phyloP scores from a whole-genome alignment of 805 yeast species.

The Dipodascopsis tothii region DNA sequence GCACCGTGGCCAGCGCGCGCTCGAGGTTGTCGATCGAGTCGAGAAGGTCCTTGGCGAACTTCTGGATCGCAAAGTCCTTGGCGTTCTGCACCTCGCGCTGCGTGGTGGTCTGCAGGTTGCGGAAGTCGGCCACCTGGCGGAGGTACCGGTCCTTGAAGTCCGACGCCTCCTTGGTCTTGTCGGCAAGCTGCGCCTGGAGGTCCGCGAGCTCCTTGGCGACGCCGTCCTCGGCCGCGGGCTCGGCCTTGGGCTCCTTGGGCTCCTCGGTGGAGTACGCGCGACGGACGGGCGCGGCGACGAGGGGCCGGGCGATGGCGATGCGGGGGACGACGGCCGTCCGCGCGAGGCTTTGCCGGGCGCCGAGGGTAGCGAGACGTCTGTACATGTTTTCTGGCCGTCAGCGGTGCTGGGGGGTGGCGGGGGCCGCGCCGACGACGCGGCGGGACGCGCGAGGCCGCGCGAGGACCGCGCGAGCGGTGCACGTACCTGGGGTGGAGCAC shows the following conservation, averaged over 20 bases:
- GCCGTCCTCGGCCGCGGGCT: not conserved
- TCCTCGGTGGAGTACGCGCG: not conserved
- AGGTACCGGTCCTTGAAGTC: constrained; percentile 76
- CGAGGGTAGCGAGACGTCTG: no score
- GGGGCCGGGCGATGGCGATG: no score
- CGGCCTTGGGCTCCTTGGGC: not conserved
- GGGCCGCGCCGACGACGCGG: no score
- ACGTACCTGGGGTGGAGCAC: no score
- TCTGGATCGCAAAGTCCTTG: constrained; percentile 82
- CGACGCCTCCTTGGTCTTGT: constrained; percentile 56
- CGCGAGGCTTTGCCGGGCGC: no score
- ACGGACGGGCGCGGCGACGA: no score
- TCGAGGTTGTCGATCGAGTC: constrained; percentile 88
- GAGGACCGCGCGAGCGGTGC: no score
- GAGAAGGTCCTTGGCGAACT: constrained; percentile 80
- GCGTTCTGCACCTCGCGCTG: constrained; percentile 81
- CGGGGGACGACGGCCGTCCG: no score
- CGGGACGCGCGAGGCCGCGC: no score
- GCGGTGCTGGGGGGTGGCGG: no score
- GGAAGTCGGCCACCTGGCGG: constrained; percentile 84
- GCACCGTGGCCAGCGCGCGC: constrained; percentile 68
- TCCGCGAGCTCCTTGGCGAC: constrained; percentile 18
- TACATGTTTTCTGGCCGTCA: no score
- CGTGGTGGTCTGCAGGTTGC: constrained; percentile 84
- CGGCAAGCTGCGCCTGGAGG: constrained; percentile 46